These are phyloP conservation scores for Phellinidium pouzarii DNA, from an alignment of 1,284 basidiomycete species.

Conservation along the genomic window DNA sequence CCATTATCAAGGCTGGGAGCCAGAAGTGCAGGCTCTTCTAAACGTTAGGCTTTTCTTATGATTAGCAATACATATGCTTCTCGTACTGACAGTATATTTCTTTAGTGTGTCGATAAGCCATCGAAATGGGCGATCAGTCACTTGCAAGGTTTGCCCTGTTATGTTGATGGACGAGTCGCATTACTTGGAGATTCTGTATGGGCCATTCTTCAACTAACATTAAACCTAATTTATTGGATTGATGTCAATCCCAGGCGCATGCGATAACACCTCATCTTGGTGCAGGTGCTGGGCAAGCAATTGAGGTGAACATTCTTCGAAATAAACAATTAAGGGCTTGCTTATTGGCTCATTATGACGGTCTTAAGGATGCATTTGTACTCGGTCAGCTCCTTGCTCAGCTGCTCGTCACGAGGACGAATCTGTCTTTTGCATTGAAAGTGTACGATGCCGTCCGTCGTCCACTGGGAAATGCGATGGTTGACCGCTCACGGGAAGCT, in stretches of 20 bases:
- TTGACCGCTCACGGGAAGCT: constrained; percentile 8
- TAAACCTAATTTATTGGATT: background rate
- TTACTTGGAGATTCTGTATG: constrained; percentile 26
- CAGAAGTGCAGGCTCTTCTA: constrained; percentile 23
- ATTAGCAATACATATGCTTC: constrained; percentile 15
- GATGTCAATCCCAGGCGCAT: constrained; percentile 30
- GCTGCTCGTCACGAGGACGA: constrained; percentile 17
- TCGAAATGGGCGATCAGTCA: constrained; percentile 25
- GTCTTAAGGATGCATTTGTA: constrained; percentile 32
- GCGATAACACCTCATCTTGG: constrained; percentile 36
- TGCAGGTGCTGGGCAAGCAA: constrained; percentile 35
- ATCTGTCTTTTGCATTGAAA: constrained; percentile 20
- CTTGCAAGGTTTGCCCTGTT: constrained; percentile 22
- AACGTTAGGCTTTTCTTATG: constrained; percentile 21
- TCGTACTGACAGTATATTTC: background rate
- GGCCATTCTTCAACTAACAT: background rate
- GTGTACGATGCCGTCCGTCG: constrained; percentile 25
- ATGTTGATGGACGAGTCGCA: constrained; percentile 22
- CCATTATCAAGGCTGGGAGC: constrained; percentile 24
- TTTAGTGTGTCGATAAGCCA: constrained; percentile 23
- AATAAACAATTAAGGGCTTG: background rate
- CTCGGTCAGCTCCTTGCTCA: constrained; percentile 30
- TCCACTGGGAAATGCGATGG: constrained; percentile 19
- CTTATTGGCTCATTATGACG: background rate
- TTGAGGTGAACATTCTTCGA: constrained; percentile 30